Evolutionary conservation across 345 rosid genomes (phyloP), one percentile per base, ranked within the genome.

Genomic region (Gynandropsis gynandra): DNA sequence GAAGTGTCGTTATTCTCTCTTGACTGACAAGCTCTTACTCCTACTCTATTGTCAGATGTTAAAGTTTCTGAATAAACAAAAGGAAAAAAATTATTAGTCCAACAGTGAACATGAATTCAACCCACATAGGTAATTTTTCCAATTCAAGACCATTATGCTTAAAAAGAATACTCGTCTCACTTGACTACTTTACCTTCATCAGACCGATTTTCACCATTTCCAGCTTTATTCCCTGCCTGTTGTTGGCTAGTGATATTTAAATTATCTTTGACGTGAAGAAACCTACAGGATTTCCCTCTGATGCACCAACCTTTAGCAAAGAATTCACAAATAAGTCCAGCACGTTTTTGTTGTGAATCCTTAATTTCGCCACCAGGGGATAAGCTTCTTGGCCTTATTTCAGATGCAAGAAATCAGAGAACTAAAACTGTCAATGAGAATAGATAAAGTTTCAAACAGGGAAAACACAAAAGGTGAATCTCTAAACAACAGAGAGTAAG

Each of bases 221-320:
- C 65, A 66, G 64, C 64, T 55, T 43, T 39, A 46, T 58, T 70
- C 58, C 41, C 64, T 27, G 36, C 70, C 20, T 21, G 59, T 53
- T 52, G 78, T 47, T 56, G 72, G 42, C 34, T 50, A 50, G 60
- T 43, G 54, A 10, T 39, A 56, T 44, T 65, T 1, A 18, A 38
- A 43, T 56, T 50, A 42, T 70, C 78, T 35, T 74, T 84, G 38
- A 68, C 45, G 63, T 90, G 98, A 66, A 82, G 72, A 73, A 87
- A 90, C 75, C 59, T 80, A 72, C 98, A 90, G 3, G 76, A 74
- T 43, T 34, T 73, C 58, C 96, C 95, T 65, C 63, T 87, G 56
- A 71, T 58, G 78, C 98, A 90, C 92, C 96, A 77, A 29, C 98
- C 96, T 73, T 73, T 79, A 19, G 74, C 70, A 62, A 71, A 90